These are phyloP conservation scores for Zymoseptoria pseudotritici DNA, from an alignment of 2,329 filamentous ascomycete species.

Conservation along the genomic window DNA sequence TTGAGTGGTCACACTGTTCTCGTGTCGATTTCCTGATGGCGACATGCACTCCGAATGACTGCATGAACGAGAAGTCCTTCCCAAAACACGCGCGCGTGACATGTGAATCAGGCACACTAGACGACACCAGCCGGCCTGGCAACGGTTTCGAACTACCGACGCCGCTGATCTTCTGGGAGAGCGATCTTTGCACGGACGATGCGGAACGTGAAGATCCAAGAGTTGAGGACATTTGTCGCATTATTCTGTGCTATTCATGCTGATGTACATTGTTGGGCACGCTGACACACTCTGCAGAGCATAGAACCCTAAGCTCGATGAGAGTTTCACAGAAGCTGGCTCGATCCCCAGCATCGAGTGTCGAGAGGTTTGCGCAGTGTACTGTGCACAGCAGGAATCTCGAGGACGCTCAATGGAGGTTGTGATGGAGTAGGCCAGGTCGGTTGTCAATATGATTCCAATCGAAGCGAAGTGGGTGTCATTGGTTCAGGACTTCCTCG, in stretches of 20 bases:
- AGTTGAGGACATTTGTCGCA: background rate
- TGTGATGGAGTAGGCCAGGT: no score
- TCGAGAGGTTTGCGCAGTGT: no score
- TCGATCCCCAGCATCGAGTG: no score
- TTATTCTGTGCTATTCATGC: background rate
- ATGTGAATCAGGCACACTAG: background rate
- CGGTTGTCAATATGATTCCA: no score
- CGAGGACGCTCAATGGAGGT: no score
- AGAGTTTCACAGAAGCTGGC: background rate
- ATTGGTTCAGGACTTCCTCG: conserved; percentile 18
- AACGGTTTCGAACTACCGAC: background rate
- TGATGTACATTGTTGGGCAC: background rate
- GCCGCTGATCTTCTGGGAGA: background rate
- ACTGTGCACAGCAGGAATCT: no score
- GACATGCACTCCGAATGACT: background rate
- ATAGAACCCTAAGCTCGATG: background rate
- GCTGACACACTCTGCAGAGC: background rate
- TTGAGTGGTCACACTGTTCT: background rate
- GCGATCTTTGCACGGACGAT: background rate
- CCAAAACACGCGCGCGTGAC: background rate
- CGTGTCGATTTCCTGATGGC: background rate
- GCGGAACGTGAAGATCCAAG: no score
- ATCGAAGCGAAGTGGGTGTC: background rate
- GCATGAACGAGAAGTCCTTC: background rate
- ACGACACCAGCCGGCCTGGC: background rate